Conservation (phyloP, 306 rosid species). For the Quercus mongolica region DNA sequence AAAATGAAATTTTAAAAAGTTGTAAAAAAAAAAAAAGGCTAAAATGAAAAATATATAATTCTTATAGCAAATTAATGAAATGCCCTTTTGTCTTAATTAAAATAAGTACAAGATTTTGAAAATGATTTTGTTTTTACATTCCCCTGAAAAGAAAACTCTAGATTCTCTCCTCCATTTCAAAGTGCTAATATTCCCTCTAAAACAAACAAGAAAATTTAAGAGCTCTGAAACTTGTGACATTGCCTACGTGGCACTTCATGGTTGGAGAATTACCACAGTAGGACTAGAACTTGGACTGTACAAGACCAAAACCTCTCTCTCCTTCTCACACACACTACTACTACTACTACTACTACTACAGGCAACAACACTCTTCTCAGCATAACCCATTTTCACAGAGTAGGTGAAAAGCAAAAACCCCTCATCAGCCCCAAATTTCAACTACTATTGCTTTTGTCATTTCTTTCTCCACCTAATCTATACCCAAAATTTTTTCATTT, state of each 20-base stretch:
- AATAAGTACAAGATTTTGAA: no score
- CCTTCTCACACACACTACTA: neutral
- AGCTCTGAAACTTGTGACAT: conserved; percentile 1
- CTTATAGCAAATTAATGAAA: no score
- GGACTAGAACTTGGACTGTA: conserved; percentile 42
- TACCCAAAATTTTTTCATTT: neutral
- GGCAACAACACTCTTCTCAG: no score
- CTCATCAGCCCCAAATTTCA: conserved; percentile 22
- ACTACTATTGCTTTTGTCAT: conserved; percentile 40
- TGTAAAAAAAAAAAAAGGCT: no score
- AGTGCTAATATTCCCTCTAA: neutral
- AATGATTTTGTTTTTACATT: no score
- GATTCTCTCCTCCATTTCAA: neutral
- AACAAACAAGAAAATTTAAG: conserved; percentile 13
- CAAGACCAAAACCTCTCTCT: conserved; percentile 31
- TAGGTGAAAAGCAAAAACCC: conserved; percentile 71
- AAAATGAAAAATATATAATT: no score
- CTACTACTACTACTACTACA: no score
- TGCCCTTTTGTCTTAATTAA: no score
- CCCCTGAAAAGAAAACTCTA: no score
- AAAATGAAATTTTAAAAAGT: no score
- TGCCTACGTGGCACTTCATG: conserved; percentile 26
- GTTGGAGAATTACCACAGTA: conserved; percentile 15
- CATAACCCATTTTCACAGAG: conserved; percentile 21
- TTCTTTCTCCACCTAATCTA: conserved; percentile 47